These are phyloP conservation scores for Sporobolomyces phaffii DNA, from an alignment of 768 basidiomycete species.

Conservation along the genomic window DNA sequence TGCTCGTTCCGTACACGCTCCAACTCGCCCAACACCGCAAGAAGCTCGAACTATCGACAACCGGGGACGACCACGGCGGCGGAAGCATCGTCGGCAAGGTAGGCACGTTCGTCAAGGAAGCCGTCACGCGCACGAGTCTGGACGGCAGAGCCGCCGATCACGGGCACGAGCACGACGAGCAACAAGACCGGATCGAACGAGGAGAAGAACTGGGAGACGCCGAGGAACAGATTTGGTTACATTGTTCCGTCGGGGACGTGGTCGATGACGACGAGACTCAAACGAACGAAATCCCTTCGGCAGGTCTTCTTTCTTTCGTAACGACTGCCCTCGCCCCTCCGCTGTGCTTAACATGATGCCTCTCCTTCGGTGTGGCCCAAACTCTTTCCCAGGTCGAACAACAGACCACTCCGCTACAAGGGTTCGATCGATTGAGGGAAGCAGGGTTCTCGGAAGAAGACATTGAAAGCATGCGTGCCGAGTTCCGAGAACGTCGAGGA, in stretches of 20 bases:
- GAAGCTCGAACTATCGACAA: slow-evolving; percentile 4
- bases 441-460: slow-evolving; percentile 87
- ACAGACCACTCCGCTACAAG: slow-evolving; percentile 74
- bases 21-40: slow-evolving; percentile 43
- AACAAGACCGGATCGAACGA: slow-evolving; percentile 14
- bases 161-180: slow-evolving; percentile 28
- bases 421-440: slow-evolving; percentile 81
- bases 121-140: slow-evolving; percentile 4
- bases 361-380: slow-evolving; percentile 10
- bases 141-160: no score
- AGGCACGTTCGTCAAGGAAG: slow-evolving; percentile 15
- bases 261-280: slow-evolving; percentile 56
- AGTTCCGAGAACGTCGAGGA: slow-evolving; percentile 63
- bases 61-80: background rate
- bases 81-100: slow-evolving; percentile 14
- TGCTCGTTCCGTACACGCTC: slow-evolving; percentile 58
- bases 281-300: no score
- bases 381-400: slow-evolving; percentile 52
- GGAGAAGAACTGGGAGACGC: slow-evolving; percentile 30
- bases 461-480: slow-evolving; percentile 77
- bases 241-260: slow-evolving; percentile 82
- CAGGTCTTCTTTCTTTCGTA: no score
- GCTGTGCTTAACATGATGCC: no score
- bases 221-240: slow-evolving; percentile 67
- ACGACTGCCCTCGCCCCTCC: no score